phyloP scores from a whole-genome alignment of 2,329 filamentous ascomycete genomes.

The Fusarium pilosicola region DNA sequence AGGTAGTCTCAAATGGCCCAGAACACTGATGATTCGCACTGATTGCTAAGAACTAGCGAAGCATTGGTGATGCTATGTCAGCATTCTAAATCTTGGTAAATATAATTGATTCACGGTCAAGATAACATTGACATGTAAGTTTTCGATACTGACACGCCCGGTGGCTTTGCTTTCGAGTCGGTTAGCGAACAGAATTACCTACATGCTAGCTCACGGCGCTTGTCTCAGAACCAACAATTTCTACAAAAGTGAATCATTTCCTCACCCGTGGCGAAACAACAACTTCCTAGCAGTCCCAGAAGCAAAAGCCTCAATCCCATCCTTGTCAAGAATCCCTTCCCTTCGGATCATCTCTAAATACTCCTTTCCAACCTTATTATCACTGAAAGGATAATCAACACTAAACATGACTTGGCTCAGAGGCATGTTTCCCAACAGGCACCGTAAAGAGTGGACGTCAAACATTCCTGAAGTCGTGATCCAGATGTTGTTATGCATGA shows the following conservation, averaged over 20 bases:
- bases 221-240: background rate
- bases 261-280: background rate
- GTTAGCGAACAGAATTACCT: too few relatives aligned
- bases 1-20: background rate
- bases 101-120: rapidly evolving
- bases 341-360: background rate
- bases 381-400: background rate
- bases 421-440: background rate
- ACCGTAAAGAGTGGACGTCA: background rate
- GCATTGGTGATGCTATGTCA: background rate
- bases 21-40: background rate
- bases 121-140: too few relatives aligned
- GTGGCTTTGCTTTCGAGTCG: too few relatives aligned
- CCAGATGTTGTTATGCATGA: background rate
- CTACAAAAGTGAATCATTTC: too few relatives aligned
- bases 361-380: background rate
- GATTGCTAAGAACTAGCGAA: background rate
- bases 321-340: background rate
- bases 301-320: background rate
- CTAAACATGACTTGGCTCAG: background rate
- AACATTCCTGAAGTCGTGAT: background rate
- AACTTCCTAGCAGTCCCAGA: background rate
- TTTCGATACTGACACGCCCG: rapidly evolving
- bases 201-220: too few relatives aligned
- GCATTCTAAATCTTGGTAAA: background rate